phyloP scores from a whole-genome alignment of 306 rosid genomes.

The Ochetophila trinervis region DNA sequence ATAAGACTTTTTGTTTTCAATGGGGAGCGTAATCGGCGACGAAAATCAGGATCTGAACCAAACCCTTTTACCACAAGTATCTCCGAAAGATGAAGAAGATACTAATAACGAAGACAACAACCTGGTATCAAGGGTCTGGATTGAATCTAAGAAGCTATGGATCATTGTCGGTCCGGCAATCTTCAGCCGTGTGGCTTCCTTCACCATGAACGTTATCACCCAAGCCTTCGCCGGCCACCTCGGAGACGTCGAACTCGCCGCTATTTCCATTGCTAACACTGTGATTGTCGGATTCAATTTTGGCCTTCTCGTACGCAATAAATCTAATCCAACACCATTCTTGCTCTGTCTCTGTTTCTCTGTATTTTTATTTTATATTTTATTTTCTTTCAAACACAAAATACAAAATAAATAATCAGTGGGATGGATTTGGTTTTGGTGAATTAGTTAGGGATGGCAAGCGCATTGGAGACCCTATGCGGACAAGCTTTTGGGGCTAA shows the following conservation, averaged over 20 bases:
- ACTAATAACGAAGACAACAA: not conserved
- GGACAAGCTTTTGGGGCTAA: constrained; percentile 80
- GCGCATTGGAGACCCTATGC: constrained; percentile 77
- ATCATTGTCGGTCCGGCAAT: constrained; percentile 68
- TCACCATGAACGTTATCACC: constrained; percentile 67
- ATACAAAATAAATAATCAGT: no score
- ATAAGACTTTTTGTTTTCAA: not conserved
- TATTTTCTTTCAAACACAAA: not conserved
- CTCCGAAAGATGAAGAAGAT: not conserved
- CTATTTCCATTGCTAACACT: constrained; percentile 64
- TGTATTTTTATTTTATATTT: not conserved
- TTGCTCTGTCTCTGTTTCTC: not conserved
- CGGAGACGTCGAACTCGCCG: constrained; percentile 61
- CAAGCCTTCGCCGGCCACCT: constrained; percentile 84
- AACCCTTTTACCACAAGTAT: constrained; percentile 15
- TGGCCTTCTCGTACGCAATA: constrained; percentile 56
- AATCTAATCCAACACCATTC: not conserved
- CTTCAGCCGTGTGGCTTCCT: constrained; percentile 55
- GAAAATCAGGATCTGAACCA: constrained; percentile 11
- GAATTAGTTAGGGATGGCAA: constrained; percentile 70
- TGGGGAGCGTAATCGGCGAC: constrained; percentile 8
- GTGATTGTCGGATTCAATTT: constrained; percentile 72
- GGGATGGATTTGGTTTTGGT: not conserved
- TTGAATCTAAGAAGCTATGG: constrained; percentile 67
- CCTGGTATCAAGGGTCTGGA: constrained; percentile 36